phyloP scores from a whole-genome alignment of 2,329 filamentous ascomycete species.

The Didymella exigua region DNA sequence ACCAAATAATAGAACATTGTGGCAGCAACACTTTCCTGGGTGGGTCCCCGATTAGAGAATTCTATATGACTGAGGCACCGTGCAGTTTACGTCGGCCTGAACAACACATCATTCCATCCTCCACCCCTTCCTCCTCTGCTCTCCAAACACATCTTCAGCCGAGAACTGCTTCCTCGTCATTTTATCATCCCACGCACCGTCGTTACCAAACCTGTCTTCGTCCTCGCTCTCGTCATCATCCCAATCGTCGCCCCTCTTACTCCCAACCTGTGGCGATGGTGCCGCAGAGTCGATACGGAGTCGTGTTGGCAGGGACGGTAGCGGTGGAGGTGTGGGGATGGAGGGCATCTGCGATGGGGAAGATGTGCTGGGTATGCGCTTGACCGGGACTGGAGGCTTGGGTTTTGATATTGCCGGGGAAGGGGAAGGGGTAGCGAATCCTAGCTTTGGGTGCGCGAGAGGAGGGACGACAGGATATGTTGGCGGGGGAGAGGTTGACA shows the following conservation, averaged over 20 bases:
- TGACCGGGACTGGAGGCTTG: background rate
- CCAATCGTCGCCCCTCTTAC: background rate
- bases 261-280: background rate
- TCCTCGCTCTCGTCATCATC: background rate
- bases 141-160: background rate
- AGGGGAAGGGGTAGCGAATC: background rate
- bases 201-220: background rate
- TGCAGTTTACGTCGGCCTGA: too few species aligned
- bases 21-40: too few species aligned
- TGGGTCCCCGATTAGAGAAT: too few species aligned
- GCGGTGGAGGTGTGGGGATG: background rate
- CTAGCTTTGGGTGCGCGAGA: background rate
- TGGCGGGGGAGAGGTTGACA: background rate
- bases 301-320: background rate
- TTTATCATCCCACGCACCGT: background rate
- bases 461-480: constrained; percentile 1
- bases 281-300: constrained; percentile 4
- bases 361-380: background rate
- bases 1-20: too few species aligned
- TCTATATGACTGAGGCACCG: too few species aligned
- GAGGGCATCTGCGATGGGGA: background rate
- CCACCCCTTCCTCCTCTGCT: constrained; percentile 8
- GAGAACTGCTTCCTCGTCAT: background rate
- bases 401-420: background rate
- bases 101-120: background rate